Conservation (phyloP, 164 flowering plant genomes). For the Tetracentron sinense region DNA sequence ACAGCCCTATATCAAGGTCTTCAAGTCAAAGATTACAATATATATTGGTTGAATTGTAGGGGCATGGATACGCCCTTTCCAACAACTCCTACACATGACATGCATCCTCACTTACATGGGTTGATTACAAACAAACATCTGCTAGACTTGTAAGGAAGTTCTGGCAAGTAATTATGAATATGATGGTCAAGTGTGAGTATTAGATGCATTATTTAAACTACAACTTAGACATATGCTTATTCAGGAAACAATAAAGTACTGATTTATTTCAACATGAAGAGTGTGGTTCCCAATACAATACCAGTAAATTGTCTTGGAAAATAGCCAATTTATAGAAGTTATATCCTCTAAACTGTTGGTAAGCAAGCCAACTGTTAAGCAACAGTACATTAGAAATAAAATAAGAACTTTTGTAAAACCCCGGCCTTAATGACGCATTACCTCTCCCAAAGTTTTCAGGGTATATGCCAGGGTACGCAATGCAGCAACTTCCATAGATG, state of each 20-base stretch:
- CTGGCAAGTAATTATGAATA: not conserved
- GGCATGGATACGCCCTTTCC: too few species aligned
- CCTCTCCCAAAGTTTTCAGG: conserved; percentile 87
- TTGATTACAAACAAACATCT: too few species aligned
- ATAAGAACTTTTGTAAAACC: not conserved
- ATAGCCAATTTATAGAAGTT: too few species aligned
- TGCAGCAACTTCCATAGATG: conserved; percentile 74
- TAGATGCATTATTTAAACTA: not conserved
- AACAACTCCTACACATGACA: too few species aligned
- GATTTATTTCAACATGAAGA: not conserved
- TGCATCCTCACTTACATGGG: too few species aligned
- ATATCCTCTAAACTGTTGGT: not conserved
- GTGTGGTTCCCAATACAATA: too few species aligned
- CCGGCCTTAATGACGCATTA: conserved; percentile 20
- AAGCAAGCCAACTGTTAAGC: not conserved
- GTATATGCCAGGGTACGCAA: conserved; percentile 72
- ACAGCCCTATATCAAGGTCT: too few species aligned
- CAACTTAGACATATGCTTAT: not conserved
- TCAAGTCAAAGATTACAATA: too few species aligned
- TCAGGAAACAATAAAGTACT: not conserved
- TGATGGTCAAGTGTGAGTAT: too few species aligned
- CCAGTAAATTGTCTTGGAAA: not conserved
- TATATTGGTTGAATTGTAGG: too few species aligned
- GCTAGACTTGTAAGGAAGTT: too few species aligned
- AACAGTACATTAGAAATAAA: not conserved